Evolutionary conservation across 805 yeast species (phyloP).

Genomic region (Kodamaea lidongshanica): DNA sequence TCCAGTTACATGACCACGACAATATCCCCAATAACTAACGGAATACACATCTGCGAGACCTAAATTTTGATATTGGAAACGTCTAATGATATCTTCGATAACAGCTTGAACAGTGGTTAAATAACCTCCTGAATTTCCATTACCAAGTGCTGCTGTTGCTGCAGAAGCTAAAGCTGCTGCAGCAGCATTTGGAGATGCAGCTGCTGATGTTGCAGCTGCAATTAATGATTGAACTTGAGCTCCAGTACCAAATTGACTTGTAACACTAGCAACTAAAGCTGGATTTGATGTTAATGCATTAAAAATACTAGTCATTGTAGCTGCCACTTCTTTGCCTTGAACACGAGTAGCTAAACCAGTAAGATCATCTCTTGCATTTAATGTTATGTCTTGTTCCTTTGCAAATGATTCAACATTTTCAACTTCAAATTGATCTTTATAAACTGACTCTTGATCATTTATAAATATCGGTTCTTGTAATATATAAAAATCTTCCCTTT

Average conservation of each 20-base stretch:
- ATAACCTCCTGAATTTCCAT: conserved; percentile 6
- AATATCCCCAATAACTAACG: conserved; percentile 39
- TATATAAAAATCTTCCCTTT: too few relatives aligned
- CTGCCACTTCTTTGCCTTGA: conserved; percentile 1
- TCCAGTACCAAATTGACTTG: conserved; percentile 3
- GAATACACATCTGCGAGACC: conserved; percentile 39
- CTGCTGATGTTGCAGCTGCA: conserved; percentile 2
- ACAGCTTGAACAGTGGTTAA: conserved; percentile 12
- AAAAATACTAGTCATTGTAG: conserved; percentile 2
- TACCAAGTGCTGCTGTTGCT: conserved; percentile 5
- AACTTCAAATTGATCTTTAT: too few relatives aligned
- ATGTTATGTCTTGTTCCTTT: too few relatives aligned
- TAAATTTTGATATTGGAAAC: conserved; percentile 23
- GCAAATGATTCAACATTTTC: too few relatives aligned
- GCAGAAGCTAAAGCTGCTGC: conserved; percentile 2
- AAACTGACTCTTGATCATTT: too few relatives aligned
- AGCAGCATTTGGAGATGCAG: conserved; percentile 7
- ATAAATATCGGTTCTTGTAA: too few relatives aligned
- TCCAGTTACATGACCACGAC: conserved; percentile 23
- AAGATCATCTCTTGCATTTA: too few relatives aligned
- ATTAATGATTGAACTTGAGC: too few relatives aligned
- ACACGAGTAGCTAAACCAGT: background rate
- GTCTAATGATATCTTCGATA: conserved; percentile 15
- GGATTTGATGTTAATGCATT: conserved; percentile 1
- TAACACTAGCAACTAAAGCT: background rate